Base-by-base conservation (phyloP, 2,329 filamentous ascomycete species). In the Xenosphaeropsis pyriputrescens region DNA sequence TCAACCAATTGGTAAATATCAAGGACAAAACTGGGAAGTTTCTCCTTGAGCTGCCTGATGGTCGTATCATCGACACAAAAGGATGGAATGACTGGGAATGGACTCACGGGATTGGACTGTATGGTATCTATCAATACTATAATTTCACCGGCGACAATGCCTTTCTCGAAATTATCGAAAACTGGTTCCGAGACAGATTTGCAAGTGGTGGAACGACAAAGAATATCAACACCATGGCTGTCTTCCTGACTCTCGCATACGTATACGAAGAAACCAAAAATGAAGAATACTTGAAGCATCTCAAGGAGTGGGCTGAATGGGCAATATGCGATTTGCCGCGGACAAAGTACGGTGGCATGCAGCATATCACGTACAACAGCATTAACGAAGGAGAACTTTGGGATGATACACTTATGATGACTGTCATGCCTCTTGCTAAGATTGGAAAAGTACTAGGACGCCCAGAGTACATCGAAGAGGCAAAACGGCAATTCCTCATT, bases 391-490 rank as follows among this genome's bases (percentile, higher is more conserved):
- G 84, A 54, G 79, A 88, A 60, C 65, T 88, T 16, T 89, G 83
- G 83, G 83, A 86, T 47, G 83, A 89, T 54, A 89, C 83, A 5
- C 65, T 89, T 33, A 88, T 89, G 82, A 89, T 89, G 83, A 86
- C 80, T 1, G 82, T 85, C 5, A 61, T 88, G 57, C 83, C 83
- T 2, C 64, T 88, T 14, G 81, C 81, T 14, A 88, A 88, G 61
- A 86, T 86, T 43, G 83, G 83, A 1, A 67, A 76, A 39, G 62
- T 85, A 4, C 67, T 89, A 2, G 64, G 71, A 43, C 64, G 81
- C 2, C 78, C 79, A 0, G 70, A 80, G 46, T 89, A 89, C 52
- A 64, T 88, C 18, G 78, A 75, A 32, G 83, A 89, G 57, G 82
- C 81, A 9, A 85, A 85, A 60, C 65, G 71, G 6, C 83, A 88